Evolutionary conservation across 140 eudicot species (phyloP).

Genomic region (Anethum foeniculum): DNA sequence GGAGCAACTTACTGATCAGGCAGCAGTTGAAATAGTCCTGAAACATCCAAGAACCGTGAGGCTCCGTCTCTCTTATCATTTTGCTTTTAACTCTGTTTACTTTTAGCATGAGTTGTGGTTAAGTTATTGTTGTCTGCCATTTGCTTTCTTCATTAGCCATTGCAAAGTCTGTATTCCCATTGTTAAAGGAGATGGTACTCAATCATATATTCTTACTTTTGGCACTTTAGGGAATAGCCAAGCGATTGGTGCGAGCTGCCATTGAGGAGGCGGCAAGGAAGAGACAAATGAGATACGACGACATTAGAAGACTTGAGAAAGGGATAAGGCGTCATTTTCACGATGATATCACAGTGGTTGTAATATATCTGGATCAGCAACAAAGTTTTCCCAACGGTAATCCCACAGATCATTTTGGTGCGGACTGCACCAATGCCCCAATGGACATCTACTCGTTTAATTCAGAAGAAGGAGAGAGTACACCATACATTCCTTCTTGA

Average conservation of each 20-base stretch:
- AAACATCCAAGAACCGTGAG: conserved; percentile 56
- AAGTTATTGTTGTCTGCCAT: background rate
- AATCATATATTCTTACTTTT: background rate
- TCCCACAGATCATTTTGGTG: conserved; percentile 22
- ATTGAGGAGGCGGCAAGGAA: conserved; percentile 55
- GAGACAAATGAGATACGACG: conserved; percentile 59
- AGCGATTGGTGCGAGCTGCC: conserved; percentile 58
- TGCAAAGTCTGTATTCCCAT: background rate
- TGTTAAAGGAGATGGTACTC: background rate
- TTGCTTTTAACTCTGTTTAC: background rate
- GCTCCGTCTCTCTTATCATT: background rate
- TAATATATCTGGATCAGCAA: conserved; percentile 39
- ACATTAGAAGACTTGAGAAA: conserved; percentile 50
- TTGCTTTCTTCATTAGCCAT: background rate
- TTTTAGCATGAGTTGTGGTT: background rate
- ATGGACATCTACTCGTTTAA: conserved; percentile 48
- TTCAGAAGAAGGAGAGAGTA: conserved; percentile 34
- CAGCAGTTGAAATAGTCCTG: conserved; percentile 53
- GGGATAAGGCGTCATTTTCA: conserved; percentile 66
- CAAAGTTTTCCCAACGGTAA: conserved; percentile 31
- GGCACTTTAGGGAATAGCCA: conserved; percentile 58
- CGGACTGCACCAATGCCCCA: conserved; percentile 46
- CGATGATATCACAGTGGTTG: conserved; percentile 63
- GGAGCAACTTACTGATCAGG: conserved; percentile 71
- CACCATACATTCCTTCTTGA: conserved; percentile 23